Evolutionary conservation across 345 rosid genomes (phyloP).

Genomic region (Camelina sativa): DNA sequence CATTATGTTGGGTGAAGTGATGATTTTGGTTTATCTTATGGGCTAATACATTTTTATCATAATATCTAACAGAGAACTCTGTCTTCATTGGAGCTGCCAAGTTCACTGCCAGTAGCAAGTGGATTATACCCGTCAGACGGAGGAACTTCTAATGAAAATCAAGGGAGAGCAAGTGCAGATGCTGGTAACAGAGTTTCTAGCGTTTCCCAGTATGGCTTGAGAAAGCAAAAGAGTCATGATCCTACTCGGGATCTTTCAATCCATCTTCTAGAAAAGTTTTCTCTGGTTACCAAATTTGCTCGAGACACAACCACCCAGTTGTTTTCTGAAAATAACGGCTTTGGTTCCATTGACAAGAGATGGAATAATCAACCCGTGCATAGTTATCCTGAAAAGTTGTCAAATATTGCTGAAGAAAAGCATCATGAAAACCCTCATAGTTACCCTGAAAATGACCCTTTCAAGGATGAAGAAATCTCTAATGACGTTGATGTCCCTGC

Average conservation of each 20-base stretch:
- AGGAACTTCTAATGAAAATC: conserved; percentile 55
- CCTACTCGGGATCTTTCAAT: conserved; percentile 92
- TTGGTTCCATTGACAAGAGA: conserved; percentile 66
- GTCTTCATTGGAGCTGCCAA: conserved; percentile 92
- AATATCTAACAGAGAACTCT: conserved; percentile 66
- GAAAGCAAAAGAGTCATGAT: conserved; percentile 76
- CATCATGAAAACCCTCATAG: conserved; percentile 44
- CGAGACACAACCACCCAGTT: conserved; percentile 90
- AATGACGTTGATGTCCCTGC: conserved; percentile 51
- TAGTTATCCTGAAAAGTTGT: conserved; percentile 50
- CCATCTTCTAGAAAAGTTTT: conserved; percentile 88
- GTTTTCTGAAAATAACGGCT: conserved; percentile 73
- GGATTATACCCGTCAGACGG: conserved; percentile 51
- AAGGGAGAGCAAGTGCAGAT: conserved; percentile 50
- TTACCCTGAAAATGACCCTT: conserved; percentile 35
- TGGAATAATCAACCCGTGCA: conserved; percentile 45
- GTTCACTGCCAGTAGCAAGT: conserved; percentile 71
- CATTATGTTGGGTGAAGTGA: conserved; percentile 11
- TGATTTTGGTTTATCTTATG: conserved; percentile 21
- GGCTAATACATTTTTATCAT: conserved; percentile 39
- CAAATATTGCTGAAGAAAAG: conserved; percentile 52
- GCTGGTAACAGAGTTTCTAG: conserved; percentile 43
- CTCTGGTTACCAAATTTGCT: conserved; percentile 93
- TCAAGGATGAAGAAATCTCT: conserved; percentile 23
- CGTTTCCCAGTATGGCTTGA: conserved; percentile 53